phyloP scores from a whole-genome alignment of 2,329 filamentous ascomycete species.

The Ophiosphaerella narmari region DNA sequence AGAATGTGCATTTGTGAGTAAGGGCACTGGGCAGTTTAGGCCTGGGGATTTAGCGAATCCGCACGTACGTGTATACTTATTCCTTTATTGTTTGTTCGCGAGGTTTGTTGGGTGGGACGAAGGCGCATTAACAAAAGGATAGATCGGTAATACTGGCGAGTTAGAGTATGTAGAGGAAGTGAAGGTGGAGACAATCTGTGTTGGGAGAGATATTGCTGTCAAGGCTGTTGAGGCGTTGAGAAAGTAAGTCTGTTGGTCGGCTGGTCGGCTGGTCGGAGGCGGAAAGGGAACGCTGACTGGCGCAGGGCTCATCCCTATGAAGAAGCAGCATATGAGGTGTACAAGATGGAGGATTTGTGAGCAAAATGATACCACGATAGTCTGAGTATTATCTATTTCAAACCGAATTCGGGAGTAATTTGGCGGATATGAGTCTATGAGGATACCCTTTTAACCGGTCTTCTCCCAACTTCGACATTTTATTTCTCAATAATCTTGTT shows the following conservation, averaged over 20 bases:
- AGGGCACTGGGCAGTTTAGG: conserved; percentile 68
- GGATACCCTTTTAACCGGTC: no score
- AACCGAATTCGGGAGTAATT: no score
- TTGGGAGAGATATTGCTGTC: conserved; percentile 58
- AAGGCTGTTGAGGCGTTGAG: conserved; percentile 68
- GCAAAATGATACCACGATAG: no score
- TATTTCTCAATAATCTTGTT: no score
- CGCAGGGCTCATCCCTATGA: conserved; percentile 53
- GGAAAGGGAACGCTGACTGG: neutral
- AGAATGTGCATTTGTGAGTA: conserved; percentile 48
- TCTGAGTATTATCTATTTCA: no score
- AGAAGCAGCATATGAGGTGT: conserved; percentile 52
- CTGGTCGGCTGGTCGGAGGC: conserved; percentile 29
- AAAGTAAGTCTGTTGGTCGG: conserved; percentile 55
- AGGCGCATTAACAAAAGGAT: neutral
- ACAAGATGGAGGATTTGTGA: conserved; percentile 52
- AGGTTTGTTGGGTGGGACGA: no score
- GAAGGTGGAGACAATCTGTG: conserved; percentile 77
- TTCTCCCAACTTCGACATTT: no score
- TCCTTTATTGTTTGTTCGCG: neutral
- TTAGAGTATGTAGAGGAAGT: conserved; percentile 66
- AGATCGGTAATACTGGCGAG: conserved; percentile 61
- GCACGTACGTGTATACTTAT: conserved; percentile 38
- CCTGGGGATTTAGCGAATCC: conserved; percentile 66
- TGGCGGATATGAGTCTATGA: no score